Evolutionary conservation across 2,329 filamentous ascomycete species (phyloP).

Genomic region (Aspergillus quadricinctus): DNA sequence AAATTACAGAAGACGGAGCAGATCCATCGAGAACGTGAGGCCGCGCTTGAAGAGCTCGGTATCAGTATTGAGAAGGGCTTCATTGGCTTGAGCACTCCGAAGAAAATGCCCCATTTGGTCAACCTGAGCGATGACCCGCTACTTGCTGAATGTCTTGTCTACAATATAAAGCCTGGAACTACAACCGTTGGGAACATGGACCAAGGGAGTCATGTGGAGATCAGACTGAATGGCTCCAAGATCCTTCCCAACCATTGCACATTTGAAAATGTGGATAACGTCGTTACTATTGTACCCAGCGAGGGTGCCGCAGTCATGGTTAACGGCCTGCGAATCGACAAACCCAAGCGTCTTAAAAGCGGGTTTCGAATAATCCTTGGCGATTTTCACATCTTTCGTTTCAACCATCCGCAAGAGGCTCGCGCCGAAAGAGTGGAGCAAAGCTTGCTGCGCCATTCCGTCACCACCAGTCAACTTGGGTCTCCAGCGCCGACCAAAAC

Average conservation of each 20-base stretch:
- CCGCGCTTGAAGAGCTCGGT: constrained; percentile 89
- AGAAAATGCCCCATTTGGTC: constrained; percentile 98
- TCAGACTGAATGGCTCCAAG: constrained; percentile 87
- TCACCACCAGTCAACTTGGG: constrained; percentile 60
- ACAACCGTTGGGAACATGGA: constrained; percentile 95
- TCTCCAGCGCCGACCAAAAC: constrained; percentile 59
- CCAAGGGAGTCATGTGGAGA: constrained; percentile 76
- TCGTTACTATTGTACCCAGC: constrained; percentile 83
- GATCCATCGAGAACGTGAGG: constrained; percentile 95
- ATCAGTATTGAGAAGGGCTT: constrained; percentile 99
- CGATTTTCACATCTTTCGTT: constrained; percentile 97
- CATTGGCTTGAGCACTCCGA: constrained; percentile 88
- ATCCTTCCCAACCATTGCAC: constrained; percentile 90
- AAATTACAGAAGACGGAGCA: constrained; percentile 92
- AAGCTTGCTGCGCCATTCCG: constrained; percentile 80
- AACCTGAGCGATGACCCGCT: constrained; percentile 94
- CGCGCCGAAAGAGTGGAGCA: constrained; percentile 85
- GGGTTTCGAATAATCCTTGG: constrained; percentile 93
- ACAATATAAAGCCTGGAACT: constrained; percentile 92
- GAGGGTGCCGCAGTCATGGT: constrained; percentile 98
- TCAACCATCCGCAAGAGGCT: constrained; percentile 96
- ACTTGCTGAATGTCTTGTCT: constrained; percentile 91
- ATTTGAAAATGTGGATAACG: constrained; percentile 89
- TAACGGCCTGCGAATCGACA: constrained; percentile 84
- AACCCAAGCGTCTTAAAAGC: constrained; percentile 79